Evolutionary conservation across 768 basidiomycete species (phyloP), one percentile per base, ranked within the genome.

Genomic region (Cantharellus cinnabarinus): DNA sequence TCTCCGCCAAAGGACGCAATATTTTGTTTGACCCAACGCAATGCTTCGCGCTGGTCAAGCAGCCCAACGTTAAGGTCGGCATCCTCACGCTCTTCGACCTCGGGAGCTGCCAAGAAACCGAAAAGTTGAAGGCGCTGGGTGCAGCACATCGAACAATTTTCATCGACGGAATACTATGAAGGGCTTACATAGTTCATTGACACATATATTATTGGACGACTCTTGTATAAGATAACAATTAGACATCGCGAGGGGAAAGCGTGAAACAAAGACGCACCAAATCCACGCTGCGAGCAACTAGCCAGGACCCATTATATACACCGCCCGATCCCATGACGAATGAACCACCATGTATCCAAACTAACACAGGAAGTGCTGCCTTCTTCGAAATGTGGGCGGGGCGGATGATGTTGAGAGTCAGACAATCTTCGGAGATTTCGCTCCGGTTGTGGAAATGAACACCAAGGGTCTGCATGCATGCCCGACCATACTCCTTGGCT

Each of bases 1-100:
- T 60, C 59, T 3, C 59, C 59, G 34, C 59, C 59, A 41, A 60
- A 60, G 4, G 7, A 4, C 7, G 4, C 5, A 7, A 60, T 60
- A 39, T 60, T 60, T 1, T 50, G 14, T 29, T 59, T 57, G 4
- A 60, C 58, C 59, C 59, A 60, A 59, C 50, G 7, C 4, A 60
- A 34, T 20, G 59, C 59, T 10, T 14, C 34, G 4, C 57, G 59
- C n/a, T 60, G 58, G 39, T 60, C 59, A 41, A 15, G 42, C 20
- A 60, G 58, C 20, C 59, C 59, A 39, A 60, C 15, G 48, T 60
- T 60, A 3, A 39, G 42, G 41, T 5, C 57, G 20, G 29, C 10
- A n/a, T 7, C 10, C 4, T 7, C 20, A 29, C 15, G 39, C 4
- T 48, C 44, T 48, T 48, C 44, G 44, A 10, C 44, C 10, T 48